Conservation (phyloP, 371 early-diverging fungal genomes). For the Mucor ambiguus region DNA sequence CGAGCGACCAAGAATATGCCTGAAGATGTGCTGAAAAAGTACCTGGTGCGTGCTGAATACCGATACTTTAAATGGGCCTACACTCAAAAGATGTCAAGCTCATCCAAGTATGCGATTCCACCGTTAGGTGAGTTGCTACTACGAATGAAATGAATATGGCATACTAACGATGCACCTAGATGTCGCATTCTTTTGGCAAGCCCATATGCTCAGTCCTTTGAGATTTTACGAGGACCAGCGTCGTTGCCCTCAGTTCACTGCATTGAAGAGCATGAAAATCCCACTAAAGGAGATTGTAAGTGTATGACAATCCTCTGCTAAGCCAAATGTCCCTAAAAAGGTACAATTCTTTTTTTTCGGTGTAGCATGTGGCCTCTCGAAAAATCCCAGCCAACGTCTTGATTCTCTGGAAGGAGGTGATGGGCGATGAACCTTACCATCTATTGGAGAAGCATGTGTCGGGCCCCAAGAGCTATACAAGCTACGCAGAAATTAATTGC, state of each 20-base stretch:
- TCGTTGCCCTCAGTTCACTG: not conserved
- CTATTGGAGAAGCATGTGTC: not conserved
- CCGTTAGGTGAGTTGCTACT: not conserved
- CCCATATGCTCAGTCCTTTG: conserved; percentile 22
- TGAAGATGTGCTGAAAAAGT: conserved; percentile 4
- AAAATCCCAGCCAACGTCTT: not conserved
- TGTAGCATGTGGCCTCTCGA: not conserved
- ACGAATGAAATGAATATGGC: not conserved
- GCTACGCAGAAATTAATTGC: not conserved
- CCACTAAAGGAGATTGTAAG: conserved; percentile 9
- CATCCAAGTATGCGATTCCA: not conserved
- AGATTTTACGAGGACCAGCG: conserved; percentile 18
- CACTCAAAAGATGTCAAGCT: not conserved
- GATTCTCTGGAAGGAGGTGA: not conserved
- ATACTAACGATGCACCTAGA: not conserved
- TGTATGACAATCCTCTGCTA: not conserved
- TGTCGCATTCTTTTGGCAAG: conserved; percentile 26
- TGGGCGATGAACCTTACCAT: conserved; percentile 1
- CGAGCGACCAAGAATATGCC: not conserved
- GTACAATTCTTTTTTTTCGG: not conserved
- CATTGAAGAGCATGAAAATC: not conserved
- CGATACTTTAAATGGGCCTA: conserved; percentile 12
- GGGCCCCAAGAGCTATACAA: not conserved
- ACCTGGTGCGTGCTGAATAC: conserved; percentile 11
- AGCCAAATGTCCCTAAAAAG: not conserved